phyloP scores from a whole-genome alignment of 1,284 basidiomycete species.

The Ganoderma lucidum region DNA sequence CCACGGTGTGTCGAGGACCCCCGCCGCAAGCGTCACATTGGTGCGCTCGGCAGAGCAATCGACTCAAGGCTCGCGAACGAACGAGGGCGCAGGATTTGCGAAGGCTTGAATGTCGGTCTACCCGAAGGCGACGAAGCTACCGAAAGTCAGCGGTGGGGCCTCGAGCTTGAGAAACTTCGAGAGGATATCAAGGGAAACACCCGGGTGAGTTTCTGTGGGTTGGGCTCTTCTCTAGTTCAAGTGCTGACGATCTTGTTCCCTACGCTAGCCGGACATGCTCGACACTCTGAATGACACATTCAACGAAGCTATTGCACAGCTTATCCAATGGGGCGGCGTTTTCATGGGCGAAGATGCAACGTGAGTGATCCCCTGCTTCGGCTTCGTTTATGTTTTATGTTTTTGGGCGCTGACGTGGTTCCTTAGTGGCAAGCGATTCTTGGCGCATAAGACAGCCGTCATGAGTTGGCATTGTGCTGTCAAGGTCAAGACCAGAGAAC shows the following conservation, averaged over 20 bases:
- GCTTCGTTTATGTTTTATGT: not conserved
- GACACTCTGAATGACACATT: conserved; percentile 75
- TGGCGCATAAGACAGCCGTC: conserved; percentile 78
- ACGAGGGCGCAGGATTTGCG: conserved; percentile 77
- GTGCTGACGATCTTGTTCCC: conserved; percentile 12
- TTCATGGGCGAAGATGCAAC: conserved; percentile 73
- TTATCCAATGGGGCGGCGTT: conserved; percentile 85
- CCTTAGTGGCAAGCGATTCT: conserved; percentile 73
- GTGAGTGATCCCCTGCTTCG: conserved; percentile 54
- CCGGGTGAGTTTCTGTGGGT: conserved; percentile 49
- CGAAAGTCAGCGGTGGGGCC: conserved; percentile 80
- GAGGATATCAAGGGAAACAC: conserved; percentile 63
- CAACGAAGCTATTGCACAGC: conserved; percentile 83
- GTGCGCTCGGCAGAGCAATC: conserved; percentile 78
- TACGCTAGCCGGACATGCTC: conserved; percentile 56
- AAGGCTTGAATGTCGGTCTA: conserved; percentile 57
- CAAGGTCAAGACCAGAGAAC: conserved; percentile 72
- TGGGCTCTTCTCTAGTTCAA: conserved; percentile 20
- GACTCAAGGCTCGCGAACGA: conserved; percentile 74
- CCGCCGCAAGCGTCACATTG: conserved; percentile 80
- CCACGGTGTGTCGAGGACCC: conserved; percentile 88
- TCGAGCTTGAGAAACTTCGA: conserved; percentile 63
- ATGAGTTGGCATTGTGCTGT: conserved; percentile 78
- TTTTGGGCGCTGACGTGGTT: conserved; percentile 9
- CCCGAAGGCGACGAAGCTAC: conserved; percentile 41